A percentile compares a stretch with the other conserved stretches of the same genome.
These are phyloP conservation scores for Phlyctochytrium bullatum DNA, from an alignment of 192 early-diverging fungal genomes.

Conservation along the genomic window DNA sequence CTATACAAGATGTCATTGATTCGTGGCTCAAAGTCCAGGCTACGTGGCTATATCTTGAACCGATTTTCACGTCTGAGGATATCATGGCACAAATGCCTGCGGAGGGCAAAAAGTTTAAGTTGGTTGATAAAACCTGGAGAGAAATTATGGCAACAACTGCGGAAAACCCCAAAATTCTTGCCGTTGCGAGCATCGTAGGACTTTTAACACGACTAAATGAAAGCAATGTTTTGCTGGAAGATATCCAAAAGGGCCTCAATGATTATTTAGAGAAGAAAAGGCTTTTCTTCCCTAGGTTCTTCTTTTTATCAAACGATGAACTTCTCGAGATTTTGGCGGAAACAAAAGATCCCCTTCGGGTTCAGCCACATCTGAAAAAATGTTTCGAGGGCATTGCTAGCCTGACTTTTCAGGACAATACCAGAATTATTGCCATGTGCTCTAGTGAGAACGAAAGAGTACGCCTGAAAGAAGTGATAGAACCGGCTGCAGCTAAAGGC, in stretches of 20 bases:
- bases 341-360: constrained; percentile 57
- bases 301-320: constrained; percentile 63
- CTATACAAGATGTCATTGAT: constrained; percentile 59
- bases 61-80: constrained; percentile 60
- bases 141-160: constrained; percentile 51
- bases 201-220: constrained; percentile 44
- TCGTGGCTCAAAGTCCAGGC: constrained; percentile 60
- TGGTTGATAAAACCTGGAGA: constrained; percentile 61
- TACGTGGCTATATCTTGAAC: constrained; percentile 62
- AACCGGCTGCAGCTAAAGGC: constrained; percentile 56
- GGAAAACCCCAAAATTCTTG: constrained; percentile 54
- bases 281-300: constrained; percentile 62
- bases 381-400: constrained; percentile 61
- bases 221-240: constrained; percentile 55
- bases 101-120: constrained; percentile 57
- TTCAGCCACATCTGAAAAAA: constrained; percentile 62
- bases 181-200: constrained; percentile 38
- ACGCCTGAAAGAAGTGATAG: constrained; percentile 60
- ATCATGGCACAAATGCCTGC: constrained; percentile 60
- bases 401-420: constrained; percentile 57
- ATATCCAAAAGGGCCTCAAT: constrained; percentile 62
- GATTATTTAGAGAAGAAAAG: constrained; percentile 65
- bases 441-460: constrained; percentile 59
- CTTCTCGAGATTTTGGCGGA: constrained; percentile 59
- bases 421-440: constrained; percentile 61